These are phyloP conservation scores for Saccharomycopsis fibuligera DNA, from an alignment of 805 yeast species.

Conservation along the genomic window DNA sequence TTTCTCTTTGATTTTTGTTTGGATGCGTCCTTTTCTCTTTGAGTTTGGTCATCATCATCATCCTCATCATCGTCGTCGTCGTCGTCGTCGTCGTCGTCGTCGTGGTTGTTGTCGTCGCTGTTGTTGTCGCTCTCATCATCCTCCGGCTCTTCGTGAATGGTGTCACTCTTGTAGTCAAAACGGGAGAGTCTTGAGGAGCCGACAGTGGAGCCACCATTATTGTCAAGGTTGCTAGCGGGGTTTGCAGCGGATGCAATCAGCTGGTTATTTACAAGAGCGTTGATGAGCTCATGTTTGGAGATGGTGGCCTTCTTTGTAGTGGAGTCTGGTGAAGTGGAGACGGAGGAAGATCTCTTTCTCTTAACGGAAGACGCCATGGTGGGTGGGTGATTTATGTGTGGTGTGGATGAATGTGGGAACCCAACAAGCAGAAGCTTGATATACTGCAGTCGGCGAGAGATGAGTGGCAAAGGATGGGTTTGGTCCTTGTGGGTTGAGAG, in stretches of 20 bases:
- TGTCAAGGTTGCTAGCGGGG: not conserved
- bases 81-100: conserved; percentile 23
- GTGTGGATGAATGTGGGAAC: too few species aligned
- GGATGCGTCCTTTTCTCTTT: conserved; percentile 15
- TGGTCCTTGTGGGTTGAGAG: too few species aligned
- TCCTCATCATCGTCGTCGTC: conserved; percentile 22
- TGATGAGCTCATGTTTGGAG: conserved; percentile 4
- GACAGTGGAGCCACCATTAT: not conserved
- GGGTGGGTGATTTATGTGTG: not conserved
- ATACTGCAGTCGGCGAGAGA: too few species aligned
- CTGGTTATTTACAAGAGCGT: not conserved
- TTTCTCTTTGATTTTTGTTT: not conserved
- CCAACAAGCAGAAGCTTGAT: too few species aligned
- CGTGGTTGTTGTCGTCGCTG: conserved; percentile 14
- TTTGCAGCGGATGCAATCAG: not conserved
- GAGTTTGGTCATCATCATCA: conserved; percentile 19
- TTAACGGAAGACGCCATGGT: conserved; percentile 4
- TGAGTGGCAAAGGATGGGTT: too few species aligned
- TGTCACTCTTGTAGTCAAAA: not conserved
- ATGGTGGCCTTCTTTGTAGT: conserved; percentile 2
- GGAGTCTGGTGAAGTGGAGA: not conserved
- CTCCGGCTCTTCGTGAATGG: conserved; percentile 10
- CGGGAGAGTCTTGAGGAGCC: not conserved
- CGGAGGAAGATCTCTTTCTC: conserved; percentile 6
- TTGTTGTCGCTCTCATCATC: conserved; percentile 12